Evolutionary conservation across 2,329 filamentous ascomycete species (phyloP), one percentile per base, ranked within the genome.

Genomic region (Fusarium bactridioides): DNA sequence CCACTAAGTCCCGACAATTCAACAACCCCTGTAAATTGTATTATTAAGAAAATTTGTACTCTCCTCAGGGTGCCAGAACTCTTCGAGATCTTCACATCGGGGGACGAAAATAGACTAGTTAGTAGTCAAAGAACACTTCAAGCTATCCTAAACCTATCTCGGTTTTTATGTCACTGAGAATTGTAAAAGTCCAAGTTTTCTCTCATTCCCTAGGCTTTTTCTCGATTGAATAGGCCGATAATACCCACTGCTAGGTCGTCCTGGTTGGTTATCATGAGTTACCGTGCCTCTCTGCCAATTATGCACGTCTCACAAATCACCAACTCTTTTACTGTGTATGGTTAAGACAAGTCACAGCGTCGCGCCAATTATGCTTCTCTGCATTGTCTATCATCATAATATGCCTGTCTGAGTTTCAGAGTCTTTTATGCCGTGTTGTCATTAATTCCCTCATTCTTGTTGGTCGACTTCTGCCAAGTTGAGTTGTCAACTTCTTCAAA

Each of bases 321-420:
- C 54, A 66, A 66, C 38, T 70, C n/a, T 21, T 38, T 55, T 40
- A 25, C 53, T 33, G 33, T 55, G 51, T 50, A 41, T 53, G 44
- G 45, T 64, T 58, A 37, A 61, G 67, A 54, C 61, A 72, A 67
- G 58, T 54, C 64, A 43, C 62, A 53, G 53, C 41, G 40, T 48
- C 43, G 41, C 67, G 57, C 48, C 54, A 54, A 54, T 48, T 29
- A 63, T 31, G 27, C 61, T 54, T 48, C n/a, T 50, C 45, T 63
- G 51, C 45, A 47, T 41, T 59, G 29, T 44, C 27, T 31, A 41
- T 59, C n/a, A n/a, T 61, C 23, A 35, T 62, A 29, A 54, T 40
- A 47, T 50, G 57, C 40, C 19, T 58, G 29, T 59, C 44, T 50
- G 27, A n/a, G 57, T 54, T 61, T 62, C 45, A 43, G 16, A 37